phyloP scores from a whole-genome alignment of 2,329 filamentous ascomycete genomes.

The Thelonectria blattea region DNA sequence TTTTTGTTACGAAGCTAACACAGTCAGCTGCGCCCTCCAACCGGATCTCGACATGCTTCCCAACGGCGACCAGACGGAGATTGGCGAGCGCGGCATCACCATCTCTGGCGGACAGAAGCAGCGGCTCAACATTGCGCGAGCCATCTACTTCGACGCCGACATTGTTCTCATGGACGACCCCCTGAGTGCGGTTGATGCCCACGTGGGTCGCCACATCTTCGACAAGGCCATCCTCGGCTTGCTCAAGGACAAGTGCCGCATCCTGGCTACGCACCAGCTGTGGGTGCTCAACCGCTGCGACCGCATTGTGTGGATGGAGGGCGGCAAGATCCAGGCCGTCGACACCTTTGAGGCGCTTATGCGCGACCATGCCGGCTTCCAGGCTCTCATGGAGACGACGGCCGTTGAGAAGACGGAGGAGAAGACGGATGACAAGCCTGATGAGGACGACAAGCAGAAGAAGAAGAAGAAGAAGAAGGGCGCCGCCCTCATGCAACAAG shows the following conservation, averaged over 20 bases:
- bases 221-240: conserved; percentile 92
- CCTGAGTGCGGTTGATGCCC: conserved; percentile 71
- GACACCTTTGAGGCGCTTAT: conserved; percentile 92
- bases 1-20: conserved; percentile 5
- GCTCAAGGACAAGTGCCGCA: conserved; percentile 85
- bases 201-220: conserved; percentile 79
- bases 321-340: conserved; percentile 80
- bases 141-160: conserved; percentile 73
- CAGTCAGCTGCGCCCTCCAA: conserved; percentile 73
- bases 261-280: conserved; percentile 93
- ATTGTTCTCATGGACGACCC: conserved; percentile 74
- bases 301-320: conserved; percentile 91
- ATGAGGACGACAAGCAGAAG: conserved; percentile 42
- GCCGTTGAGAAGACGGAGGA: conserved; percentile 68
- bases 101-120: conserved; percentile 96
- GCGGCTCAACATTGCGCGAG: conserved; percentile 88
- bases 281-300: conserved; percentile 92
- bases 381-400: conserved; percentile 83
- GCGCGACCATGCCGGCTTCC: conserved; percentile 77
- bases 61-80: conserved; percentile 85
- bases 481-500: conserved; percentile 72
- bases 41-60: conserved; percentile 94
- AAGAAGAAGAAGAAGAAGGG: conserved; percentile 65
- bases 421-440: conserved; percentile 49
- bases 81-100: conserved; percentile 93